These are phyloP conservation scores for Claviceps africana DNA, from an alignment of 2,329 filamentous ascomycete species.

Conservation along the genomic window DNA sequence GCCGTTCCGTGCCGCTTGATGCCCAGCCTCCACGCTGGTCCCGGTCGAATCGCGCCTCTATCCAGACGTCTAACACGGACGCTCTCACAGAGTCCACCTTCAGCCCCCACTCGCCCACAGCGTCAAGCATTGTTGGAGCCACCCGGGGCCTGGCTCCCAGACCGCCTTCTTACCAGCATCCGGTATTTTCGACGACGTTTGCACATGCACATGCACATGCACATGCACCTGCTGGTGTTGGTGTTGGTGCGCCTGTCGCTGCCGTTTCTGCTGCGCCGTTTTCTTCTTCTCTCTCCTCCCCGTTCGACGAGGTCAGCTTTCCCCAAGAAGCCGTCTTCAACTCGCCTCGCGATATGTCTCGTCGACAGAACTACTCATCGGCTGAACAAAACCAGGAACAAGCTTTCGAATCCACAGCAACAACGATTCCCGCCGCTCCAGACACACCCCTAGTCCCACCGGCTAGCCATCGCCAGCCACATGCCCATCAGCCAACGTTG, in stretches of 20 bases:
- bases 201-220: neutral
- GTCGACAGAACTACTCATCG: slow-evolving; percentile 6
- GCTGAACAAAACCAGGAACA: slow-evolving; percentile 24
- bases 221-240: neutral
- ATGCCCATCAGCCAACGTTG: slow-evolving; percentile 16
- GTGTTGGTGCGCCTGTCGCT: neutral
- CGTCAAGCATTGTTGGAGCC: slow-evolving; percentile 33
- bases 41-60: slow-evolving; percentile 37
- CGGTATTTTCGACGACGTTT: slow-evolving; percentile 14
- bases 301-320: neutral
- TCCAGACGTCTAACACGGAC: slow-evolving; percentile 42
- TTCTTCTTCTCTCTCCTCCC: neutral
- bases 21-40: slow-evolving; percentile 28
- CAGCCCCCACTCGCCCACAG: slow-evolving; percentile 42
- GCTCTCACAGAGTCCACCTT: slow-evolving; percentile 43
- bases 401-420: slow-evolving; percentile 12
- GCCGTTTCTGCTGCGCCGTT: neutral
- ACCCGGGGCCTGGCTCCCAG: slow-evolving; percentile 42
- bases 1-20: slow-evolving; percentile 13
- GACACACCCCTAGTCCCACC: slow-evolving; percentile 48
- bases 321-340: slow-evolving; percentile 24
- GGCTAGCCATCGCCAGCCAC: slow-evolving; percentile 38
- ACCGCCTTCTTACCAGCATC: slow-evolving; percentile 42
- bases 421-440: slow-evolving; percentile 37
- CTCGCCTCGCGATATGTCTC: slow-evolving; percentile 8